These are phyloP conservation scores for Ustanciosporium gigantosporum DNA, from an alignment of 1,284 basidiomycete species.

Conservation along the genomic window DNA sequence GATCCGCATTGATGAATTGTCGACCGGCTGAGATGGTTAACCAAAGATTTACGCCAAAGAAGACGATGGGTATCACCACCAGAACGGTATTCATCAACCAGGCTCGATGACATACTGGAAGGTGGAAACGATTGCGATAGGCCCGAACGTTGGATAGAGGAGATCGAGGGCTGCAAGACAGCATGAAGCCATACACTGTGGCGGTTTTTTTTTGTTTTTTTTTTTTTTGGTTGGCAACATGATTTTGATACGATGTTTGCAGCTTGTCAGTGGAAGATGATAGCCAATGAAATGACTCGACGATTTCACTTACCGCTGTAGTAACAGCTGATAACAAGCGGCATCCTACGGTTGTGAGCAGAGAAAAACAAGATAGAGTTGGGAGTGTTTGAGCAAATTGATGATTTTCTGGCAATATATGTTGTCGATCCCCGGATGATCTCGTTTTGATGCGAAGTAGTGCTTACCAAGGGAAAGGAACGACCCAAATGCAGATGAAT, in stretches of 20 bases:
- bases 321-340: slow-evolving; percentile 1
- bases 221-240: no score
- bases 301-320: no score
- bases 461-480: slow-evolving; percentile 31
- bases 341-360: no score
- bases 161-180: slow-evolving; percentile 7
- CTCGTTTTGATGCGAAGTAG: no score
- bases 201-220: no score
- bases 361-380: no score
- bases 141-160: not conserved
- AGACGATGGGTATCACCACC: not conserved
- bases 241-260: no score
- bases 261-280: no score
- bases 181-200: slow-evolving; percentile 7
- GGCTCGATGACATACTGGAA: not conserved
- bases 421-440: no score
- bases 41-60: not conserved
- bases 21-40: not conserved
- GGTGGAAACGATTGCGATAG: not conserved
- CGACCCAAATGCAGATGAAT: slow-evolving; percentile 17
- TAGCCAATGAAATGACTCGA: no score
- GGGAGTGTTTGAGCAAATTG: no score
- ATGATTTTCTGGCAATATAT: no score
- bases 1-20: not conserved
- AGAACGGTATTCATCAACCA: not conserved